Conservation (phyloP, 192 early-diverging fungal genomes). For the Backusella psychrophila region DNA sequence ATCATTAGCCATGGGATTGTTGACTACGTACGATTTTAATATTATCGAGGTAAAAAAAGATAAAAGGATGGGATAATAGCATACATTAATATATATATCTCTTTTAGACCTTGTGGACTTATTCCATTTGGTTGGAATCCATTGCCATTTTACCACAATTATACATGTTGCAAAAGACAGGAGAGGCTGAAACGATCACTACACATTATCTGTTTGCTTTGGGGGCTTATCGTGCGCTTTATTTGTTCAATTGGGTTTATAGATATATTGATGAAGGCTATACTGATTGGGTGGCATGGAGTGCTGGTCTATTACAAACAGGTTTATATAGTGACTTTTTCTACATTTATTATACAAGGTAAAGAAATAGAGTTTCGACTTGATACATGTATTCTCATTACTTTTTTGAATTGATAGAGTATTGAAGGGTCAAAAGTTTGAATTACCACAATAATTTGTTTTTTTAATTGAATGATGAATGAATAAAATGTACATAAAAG, state of each 20-base stretch:
- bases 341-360: constrained; percentile 90
- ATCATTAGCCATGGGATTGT: constrained; percentile 64
- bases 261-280: constrained; percentile 52
- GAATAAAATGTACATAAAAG: neutral
- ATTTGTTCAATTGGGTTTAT: constrained; percentile 95
- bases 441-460: constrained; percentile 52
- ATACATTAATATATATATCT: constrained; percentile 21
- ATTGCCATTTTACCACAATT: constrained; percentile 98
- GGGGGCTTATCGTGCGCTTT: constrained; percentile 87
- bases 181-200: constrained; percentile 98
- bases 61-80: constrained; percentile 28
- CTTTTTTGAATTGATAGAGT: constrained; percentile 44
- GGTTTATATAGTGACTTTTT: constrained; percentile 97
- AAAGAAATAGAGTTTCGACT: constrained; percentile 9
- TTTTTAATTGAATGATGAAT: neutral
- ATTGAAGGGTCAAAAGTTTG: constrained; percentile 67
- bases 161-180: constrained; percentile 93
- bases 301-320: constrained; percentile 93
- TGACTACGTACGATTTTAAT: constrained; percentile 73
- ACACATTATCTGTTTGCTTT: constrained; percentile 98
- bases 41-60: constrained; percentile 60
- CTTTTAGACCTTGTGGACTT: constrained; percentile 86
- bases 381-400: neutral
- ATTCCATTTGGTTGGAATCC: constrained; percentile 95
- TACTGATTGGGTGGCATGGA: constrained; percentile 82